Percentiles rank a stretch among this genome's conserved stretches.
Conservation (phyloP, 352 stramenopile species). For the Blastocystis sp. region DNA sequence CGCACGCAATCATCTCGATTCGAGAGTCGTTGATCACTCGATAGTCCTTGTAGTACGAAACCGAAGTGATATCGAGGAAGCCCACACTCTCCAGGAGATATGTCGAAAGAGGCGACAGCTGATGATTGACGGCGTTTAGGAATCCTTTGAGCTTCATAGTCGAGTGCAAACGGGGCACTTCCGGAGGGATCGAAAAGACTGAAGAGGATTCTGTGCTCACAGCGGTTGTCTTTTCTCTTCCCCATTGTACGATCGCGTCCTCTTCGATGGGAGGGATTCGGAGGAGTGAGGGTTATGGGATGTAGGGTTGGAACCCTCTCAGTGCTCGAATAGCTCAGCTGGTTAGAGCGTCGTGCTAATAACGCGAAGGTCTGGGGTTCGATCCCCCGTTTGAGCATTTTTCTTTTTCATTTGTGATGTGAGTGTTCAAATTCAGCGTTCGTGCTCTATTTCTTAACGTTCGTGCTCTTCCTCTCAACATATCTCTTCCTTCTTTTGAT, state of each 20-base stretch:
- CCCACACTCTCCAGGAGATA: not conserved
- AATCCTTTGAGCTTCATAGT: not conserved
- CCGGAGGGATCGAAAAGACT: not conserved
- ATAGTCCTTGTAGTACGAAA: not conserved
- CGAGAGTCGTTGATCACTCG: not conserved
- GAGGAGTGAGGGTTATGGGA: not conserved
- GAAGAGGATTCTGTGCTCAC: no score
- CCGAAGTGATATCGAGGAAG: not conserved
- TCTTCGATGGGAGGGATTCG: no score
- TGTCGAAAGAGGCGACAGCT: not conserved
- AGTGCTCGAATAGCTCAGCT: constrained; percentile 71
- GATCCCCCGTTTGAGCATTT: constrained; percentile 71
- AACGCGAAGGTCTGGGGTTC: constrained; percentile 72
- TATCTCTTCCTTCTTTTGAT: no score
- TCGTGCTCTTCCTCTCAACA: no score
- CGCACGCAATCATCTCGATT: not conserved
- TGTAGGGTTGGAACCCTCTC: not conserved
- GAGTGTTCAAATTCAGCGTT: no score
- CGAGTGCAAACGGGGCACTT: not conserved
- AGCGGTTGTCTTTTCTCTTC: no score
- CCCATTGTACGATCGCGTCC: no score
- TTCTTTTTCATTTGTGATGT: constrained; percentile 28
- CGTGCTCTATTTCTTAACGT: no score
- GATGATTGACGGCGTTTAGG: not conserved
- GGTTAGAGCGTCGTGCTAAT: constrained; percentile 73